A percentile compares a stretch with the other conserved stretches of the same genome.
These are phyloP conservation scores for Yueomyces sp. DNA, from an alignment of 1,139 yeast genomes.

Conservation along the genomic window DNA sequence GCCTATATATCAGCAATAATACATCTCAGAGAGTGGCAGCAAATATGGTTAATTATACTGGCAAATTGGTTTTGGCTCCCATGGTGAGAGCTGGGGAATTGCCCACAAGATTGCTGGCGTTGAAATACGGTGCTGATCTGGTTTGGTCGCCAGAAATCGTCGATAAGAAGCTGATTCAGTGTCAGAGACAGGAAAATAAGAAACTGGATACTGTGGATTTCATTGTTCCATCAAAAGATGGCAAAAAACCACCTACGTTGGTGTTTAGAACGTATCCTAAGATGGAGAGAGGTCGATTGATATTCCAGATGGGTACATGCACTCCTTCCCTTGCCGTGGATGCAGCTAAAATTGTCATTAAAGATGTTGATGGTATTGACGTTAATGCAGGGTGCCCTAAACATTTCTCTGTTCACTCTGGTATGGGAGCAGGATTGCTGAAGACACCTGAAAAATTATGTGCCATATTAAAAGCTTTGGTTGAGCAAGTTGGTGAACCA, in stretches of 20 bases:
- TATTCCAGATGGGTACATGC: conserved; percentile 86
- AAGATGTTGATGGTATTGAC: conserved; percentile 87
- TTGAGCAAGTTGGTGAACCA: conserved; percentile 69
- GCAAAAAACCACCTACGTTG: conserved; percentile 29
- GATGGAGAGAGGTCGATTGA: conserved; percentile 48
- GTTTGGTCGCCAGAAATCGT: conserved; percentile 95
- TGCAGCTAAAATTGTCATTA: conserved; percentile 70
- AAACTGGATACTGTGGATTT: conserved; percentile 50
- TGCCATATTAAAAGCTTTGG: conserved; percentile 53
- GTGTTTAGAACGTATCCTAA: conserved; percentile 64
- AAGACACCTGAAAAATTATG: conserved; percentile 69
- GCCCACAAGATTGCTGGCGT: conserved; percentile 70
- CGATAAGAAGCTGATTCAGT: conserved; percentile 67
- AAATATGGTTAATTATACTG: conserved; percentile 29
- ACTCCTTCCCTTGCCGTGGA: conserved; percentile 72
- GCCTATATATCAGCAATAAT: too few relatives aligned
- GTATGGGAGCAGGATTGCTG: conserved; percentile 94
- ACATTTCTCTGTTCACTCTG: conserved; percentile 76
- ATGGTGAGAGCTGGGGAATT: conserved; percentile 95
- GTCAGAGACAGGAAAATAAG: conserved; percentile 48
- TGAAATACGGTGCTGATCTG: conserved; percentile 78
- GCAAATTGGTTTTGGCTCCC: conserved; percentile 81
- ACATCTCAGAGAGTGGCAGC: too few relatives aligned
- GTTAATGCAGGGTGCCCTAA: conserved; percentile 95
- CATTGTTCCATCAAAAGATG: conserved; percentile 22